Evolutionary conservation across 495 filamentous ascomycete species (phyloP).

Genomic region (Parachaetomium inaequale): DNA sequence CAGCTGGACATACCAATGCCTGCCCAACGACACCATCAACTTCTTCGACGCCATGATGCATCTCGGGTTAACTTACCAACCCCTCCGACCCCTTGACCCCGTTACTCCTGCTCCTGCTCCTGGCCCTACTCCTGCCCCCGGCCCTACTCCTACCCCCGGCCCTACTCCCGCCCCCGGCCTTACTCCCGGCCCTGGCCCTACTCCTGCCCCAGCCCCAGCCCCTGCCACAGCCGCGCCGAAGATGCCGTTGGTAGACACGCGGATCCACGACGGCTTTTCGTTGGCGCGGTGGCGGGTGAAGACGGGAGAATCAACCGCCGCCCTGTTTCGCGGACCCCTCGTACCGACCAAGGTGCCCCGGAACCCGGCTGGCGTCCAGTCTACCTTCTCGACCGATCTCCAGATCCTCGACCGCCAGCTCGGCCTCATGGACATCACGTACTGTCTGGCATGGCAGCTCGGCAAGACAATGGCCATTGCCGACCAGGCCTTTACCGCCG

Average conservation of each 20-base stretch:
- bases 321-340: conserved; percentile 44
- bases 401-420: conserved; percentile 45
- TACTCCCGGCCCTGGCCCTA: conserved; percentile 25
- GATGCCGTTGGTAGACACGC: no score
- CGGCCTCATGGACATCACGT: conserved; percentile 49
- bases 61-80: no score
- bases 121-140: no score
- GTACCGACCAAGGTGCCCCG: conserved; percentile 28
- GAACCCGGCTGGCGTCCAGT: conserved; percentile 17
- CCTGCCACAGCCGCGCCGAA: conserved; percentile 24
- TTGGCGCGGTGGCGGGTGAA: conserved; percentile 31
- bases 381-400: conserved; percentile 33
- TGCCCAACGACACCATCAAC: conserved; percentile 38
- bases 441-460: conserved; percentile 47
- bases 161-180: conserved; percentile 29
- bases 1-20: conserved; percentile 44
- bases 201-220: conserved; percentile 26
- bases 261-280: conserved; percentile 43
- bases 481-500: conserved; percentile 28
- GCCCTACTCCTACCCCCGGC: no score
- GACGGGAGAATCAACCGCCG: conserved; percentile 43
- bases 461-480: conserved; percentile 37
- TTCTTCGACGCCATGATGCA: conserved; percentile 26
- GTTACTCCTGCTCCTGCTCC: no score
- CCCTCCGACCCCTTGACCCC: no score